phyloP scores from a whole-genome alignment of 2,329 filamentous ascomycete species.

The Exserohilum turcica region DNA sequence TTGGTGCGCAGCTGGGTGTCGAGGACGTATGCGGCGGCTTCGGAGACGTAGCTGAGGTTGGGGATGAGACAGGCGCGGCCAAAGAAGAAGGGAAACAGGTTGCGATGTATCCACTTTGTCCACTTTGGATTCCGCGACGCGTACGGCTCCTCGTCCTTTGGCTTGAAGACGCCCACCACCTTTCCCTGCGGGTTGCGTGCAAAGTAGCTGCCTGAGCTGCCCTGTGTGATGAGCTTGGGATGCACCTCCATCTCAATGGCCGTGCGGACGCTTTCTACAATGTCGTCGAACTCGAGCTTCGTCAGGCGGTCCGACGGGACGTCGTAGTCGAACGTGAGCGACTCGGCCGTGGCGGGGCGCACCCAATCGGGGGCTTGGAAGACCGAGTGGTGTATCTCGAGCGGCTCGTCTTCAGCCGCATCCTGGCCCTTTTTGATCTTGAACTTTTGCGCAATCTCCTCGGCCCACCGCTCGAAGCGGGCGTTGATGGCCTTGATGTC shows the following conservation, averaged over 20 bases:
- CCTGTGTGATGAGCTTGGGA: constrained; percentile 94
- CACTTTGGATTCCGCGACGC: constrained; percentile 97
- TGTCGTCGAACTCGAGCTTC: constrained; percentile 79
- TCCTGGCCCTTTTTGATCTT: constrained; percentile 81
- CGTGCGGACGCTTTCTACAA: constrained; percentile 85
- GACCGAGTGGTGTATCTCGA: constrained; percentile 97
- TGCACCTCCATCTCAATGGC: constrained; percentile 92
- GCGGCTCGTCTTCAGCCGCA: constrained; percentile 74
- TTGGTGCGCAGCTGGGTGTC: constrained; percentile 88
- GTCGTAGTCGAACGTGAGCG: constrained; percentile 64
- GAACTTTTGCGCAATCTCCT: constrained; percentile 97
- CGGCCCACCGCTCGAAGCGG: constrained; percentile 91
- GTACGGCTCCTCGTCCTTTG: constrained; percentile 98
- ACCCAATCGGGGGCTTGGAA: constrained; percentile 92
- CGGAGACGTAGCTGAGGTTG: constrained; percentile 96
- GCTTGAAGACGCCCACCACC: constrained; percentile 97
- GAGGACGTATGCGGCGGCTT: constrained; percentile 94
- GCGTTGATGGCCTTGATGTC: constrained; percentile 99
- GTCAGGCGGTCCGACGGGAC: constrained; percentile 70
- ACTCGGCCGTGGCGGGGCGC: constrained; percentile 76
- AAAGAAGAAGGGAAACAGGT: constrained; percentile 96
- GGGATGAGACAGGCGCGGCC: constrained; percentile 94
- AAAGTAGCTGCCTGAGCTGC: constrained; percentile 98
- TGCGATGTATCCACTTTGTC: constrained; percentile 99
- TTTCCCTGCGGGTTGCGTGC: constrained; percentile 89